phyloP scores from a whole-genome alignment of 2,329 filamentous ascomycete genomes.

The Fusarium fujikuroi region DNA sequence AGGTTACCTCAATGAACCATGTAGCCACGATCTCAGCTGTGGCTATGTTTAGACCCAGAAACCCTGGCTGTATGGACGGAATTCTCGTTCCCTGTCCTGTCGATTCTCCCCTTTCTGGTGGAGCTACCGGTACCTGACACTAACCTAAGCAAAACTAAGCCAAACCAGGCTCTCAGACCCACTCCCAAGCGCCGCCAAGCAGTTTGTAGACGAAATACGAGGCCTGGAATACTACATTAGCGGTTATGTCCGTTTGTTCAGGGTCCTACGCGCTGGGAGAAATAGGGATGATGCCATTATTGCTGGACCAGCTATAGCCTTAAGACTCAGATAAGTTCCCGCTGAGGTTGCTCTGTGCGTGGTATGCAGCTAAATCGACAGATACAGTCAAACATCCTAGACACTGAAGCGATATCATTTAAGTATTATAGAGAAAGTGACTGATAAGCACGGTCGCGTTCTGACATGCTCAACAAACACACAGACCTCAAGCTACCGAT shows the following conservation, averaged over 20 bases:
- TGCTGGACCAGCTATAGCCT: neutral
- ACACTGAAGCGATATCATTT: neutral
- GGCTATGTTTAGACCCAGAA: conserved; percentile 1
- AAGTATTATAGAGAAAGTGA: neutral
- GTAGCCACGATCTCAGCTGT: neutral
- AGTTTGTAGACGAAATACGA: neutral
- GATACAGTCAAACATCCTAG: neutral
- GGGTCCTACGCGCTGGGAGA: neutral
- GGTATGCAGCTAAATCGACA: neutral
- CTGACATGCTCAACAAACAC: neutral
- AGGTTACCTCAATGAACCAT: neutral
- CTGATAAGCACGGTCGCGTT: neutral
- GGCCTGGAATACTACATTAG: neutral
- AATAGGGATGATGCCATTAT: neutral
- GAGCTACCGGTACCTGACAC: conserved; percentile 24
- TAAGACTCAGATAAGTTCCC: neutral
- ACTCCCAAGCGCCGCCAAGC: neutral
- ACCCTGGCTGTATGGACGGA: conserved; percentile 12
- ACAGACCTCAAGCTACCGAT: neutral
- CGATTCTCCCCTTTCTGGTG: conserved; percentile 2
- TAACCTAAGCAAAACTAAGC: neutral
- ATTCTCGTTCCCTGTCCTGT: neutral
- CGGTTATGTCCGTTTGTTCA: neutral
- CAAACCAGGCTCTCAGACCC: neutral
- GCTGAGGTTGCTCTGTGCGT: neutral